Conservation (phyloP, 2,329 filamentous ascomycete genomes). For the Colletotrichum spinosum region DNA sequence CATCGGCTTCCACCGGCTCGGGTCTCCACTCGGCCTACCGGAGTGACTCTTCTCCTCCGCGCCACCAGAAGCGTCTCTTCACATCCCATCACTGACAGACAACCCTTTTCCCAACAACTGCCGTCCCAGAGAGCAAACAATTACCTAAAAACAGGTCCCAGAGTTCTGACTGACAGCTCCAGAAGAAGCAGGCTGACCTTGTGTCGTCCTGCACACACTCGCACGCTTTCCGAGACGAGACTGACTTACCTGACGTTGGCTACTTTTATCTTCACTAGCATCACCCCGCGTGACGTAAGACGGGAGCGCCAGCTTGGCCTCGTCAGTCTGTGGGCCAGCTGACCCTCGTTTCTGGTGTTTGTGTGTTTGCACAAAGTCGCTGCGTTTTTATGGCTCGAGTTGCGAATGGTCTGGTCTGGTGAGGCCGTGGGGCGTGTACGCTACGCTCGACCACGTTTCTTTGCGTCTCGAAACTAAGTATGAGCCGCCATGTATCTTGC, state of each 20-base stretch:
- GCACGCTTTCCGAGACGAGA: too few relatives aligned
- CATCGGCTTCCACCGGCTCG: conserved; percentile 36
- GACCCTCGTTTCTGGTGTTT: neutral
- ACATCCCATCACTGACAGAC: neutral
- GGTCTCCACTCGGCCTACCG: neutral
- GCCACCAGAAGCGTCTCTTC: neutral
- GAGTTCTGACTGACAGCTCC: conserved; percentile 12
- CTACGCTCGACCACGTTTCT: conserved; percentile 9
- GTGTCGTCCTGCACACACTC: neutral
- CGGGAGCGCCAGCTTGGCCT: conserved; percentile 14
- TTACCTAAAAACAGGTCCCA: conserved; percentile 32
- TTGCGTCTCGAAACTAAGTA: conserved; percentile 10
- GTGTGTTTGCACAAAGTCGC: too few relatives aligned
- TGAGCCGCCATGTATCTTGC: neutral
- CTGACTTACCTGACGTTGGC: too few relatives aligned
- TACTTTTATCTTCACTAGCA: conserved; percentile 3
- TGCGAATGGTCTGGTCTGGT: neutral
- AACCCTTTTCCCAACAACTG: neutral
- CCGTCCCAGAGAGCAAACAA: neutral
- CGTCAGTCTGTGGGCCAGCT: conserved; percentile 29
- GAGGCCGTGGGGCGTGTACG: conserved; percentile 1
- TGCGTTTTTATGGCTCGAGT: too few relatives aligned
- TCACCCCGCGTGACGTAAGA: conserved; percentile 32
- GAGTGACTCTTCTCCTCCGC: neutral
- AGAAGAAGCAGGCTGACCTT: neutral